phyloP scores from a whole-genome alignment of 2,329 filamentous ascomycete species.

The Ceratocystis huliohia region DNA sequence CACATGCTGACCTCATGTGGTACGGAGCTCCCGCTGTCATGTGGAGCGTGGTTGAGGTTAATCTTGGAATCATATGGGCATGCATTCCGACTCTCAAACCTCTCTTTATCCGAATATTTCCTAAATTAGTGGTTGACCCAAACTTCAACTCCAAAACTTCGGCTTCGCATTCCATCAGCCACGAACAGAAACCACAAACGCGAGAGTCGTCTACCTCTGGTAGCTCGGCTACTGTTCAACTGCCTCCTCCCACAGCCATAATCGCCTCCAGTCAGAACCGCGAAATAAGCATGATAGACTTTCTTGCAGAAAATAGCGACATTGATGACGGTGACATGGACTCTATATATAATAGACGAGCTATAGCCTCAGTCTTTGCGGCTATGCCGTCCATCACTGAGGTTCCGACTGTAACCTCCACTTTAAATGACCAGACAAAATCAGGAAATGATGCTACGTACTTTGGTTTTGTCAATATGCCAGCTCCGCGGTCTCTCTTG shows the following conservation, averaged over 20 bases:
- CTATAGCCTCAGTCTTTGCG: constrained; percentile 18
- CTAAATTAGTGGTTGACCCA: constrained; percentile 42
- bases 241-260: background rate
- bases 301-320: constrained; percentile 15
- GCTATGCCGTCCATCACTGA: constrained; percentile 24
- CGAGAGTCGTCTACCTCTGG: background rate
- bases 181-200: constrained; percentile 12
- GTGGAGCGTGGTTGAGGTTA: constrained; percentile 90
- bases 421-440: constrained; percentile 28
- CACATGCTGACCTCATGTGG: constrained; percentile 46
- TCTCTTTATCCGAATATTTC: constrained; percentile 54
- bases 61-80: constrained; percentile 77
- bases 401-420: constrained; percentile 24
- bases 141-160: constrained; percentile 19
- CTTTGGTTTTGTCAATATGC: constrained; percentile 66
- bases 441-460: constrained; percentile 37
- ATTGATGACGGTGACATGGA: constrained; percentile 9
- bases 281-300: constrained; percentile 14
- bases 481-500: constrained; percentile 55
- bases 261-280: background rate
- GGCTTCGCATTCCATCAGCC: constrained; percentile 9
- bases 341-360: constrained; percentile 15
- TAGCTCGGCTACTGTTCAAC: background rate
- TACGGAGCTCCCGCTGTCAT: constrained; percentile 76
- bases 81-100: constrained; percentile 91